Evolutionary conservation across 768 basidiomycete genomes (phyloP), one percentile per base, ranked within the genome.

Genomic region (Favolaschia claudopus): DNA sequence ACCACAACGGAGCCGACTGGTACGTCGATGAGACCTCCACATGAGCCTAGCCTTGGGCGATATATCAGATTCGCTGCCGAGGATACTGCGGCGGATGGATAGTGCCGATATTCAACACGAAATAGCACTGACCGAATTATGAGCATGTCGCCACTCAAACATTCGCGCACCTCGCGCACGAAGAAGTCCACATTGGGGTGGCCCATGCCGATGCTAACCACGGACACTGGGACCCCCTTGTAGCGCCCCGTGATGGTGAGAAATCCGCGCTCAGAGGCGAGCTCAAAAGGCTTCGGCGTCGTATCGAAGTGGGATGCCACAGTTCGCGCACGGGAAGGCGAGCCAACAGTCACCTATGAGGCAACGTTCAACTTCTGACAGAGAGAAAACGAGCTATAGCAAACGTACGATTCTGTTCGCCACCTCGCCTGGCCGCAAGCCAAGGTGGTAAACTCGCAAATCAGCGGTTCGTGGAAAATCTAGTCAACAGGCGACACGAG

Each of bases 191-290:
- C 89, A 74, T 91, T 93, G 1, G 91, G 84, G 58, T 76, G 79
- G 19, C 92, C 92, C 92, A 93, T 94, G 13, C 92, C 92, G 53
- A 93, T 92, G 63, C 88, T 89, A 37, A 92, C 77, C 36, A 93
- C 83, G 7, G 88, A 89, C 27, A 93, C 71, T 8, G 91, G 89
- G 15, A 81, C 72, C 43, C 82, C 83, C 39, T 78, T 79, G 72
- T 86, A 90, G 31, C 82, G 78, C 12, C 89, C 90, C 5, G 89
- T 90, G 47, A 90, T 82, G 5, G 87, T 90, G 58, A 86, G 72
- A 72, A 92, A 94, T 4, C 91, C 91, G 44, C 92, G 82, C 66
- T 92, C 91, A 17, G 89, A 90, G 22, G 78, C 76, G 44, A 91
- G 71, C 55, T 80, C 81, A 71, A 93, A 91, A 0, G 83, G 82